Base-by-base conservation (phyloP, 345 rosid genomes). In the Bretschneidera sinensis region DNA sequence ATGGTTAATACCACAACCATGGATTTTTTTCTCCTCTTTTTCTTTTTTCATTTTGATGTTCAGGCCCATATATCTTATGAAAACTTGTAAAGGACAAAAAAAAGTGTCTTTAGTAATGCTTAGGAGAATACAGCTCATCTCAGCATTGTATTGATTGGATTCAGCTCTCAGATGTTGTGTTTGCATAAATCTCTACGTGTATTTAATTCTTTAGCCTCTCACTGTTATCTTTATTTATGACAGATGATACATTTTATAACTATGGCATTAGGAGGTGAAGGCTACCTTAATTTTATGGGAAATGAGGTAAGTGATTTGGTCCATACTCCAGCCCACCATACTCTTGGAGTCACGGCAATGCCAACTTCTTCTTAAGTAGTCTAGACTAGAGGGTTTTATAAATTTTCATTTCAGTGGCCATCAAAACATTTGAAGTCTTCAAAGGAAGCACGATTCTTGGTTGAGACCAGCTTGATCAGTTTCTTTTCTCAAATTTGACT, bases 231-330 rank as follows among this genome's bases (percentile, higher is more conserved):
- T 55, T 51, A 16, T 51, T 50, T 69, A 4, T 57, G 35, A 74
- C 84, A 85, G 95, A 83, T 87, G 87, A 79, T 85, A 71, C 95
- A 87, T 79, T 79, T 85, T 61, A 62, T 85, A 50, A 85, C 91
- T 4, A 81, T 85, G 88, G 91, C 88, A 61, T 66, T 87, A 64
- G 95, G 95, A 69, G 91, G 95, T 9, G 91, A 87, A 52, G 95
- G 91, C 66, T 85, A 87, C 67, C 86, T 87, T 59, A 87, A 87
- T 78, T 87, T 85, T 61, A 87, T 87, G 89, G 95, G 91, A 61
- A 87, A 87, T 65, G 95, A 87, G 87, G 95, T 85, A 72, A 69
- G 64, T 24, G 58, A 25, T 67, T 59, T 51, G 18, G 31, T 50
- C 55, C 9, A 22, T 48, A 24, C n/a, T 21, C 43, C 34, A 54